Base-by-base conservation (phyloP, 768 basidiomycete species). In the Mrakia hoshinonis region DNA sequence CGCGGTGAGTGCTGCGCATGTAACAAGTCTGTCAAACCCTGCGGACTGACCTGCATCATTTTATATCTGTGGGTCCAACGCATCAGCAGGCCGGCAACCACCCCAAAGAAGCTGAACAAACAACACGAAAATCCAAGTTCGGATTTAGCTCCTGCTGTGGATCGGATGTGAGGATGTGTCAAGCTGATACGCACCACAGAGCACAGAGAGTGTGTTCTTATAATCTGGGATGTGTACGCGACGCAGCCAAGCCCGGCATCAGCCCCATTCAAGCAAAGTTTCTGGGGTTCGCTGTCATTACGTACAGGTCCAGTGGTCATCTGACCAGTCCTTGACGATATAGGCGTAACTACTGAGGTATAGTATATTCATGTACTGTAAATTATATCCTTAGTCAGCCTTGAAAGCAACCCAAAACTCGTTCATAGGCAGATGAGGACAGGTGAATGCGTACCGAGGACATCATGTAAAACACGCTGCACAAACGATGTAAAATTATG, bases 41-140 rank as follows among this genome's bases (percentile, higher is more conserved):
- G 78, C 78, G n/a, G 10, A 18, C 69, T 60, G 39, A 80, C 47
- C 71, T 79, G 78, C 31, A 76, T 54, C 26, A 72, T 74, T 76
- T 81, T 81, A 77, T 78, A 81, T n/a, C 79, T 73, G 65, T 77
- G 77, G 13, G 77, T 78, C 61, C 73, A 76, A 22, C 76, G 70
- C 52, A 75, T 74, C 46, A 79, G 49, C 1, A 76, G 34, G 9
- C 80, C 81, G 11, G 78, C 79, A 22, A 78, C 18, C 38, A 80
- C 67, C n/a, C 74, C 78, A 69, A 79, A 78, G 36, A 75, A 61
- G 71, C 80, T 79, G 18, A 76, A 74, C n/a, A 68, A 75, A 67
- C 76, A 76, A 7, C 74, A 69, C n/a, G 18, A 72, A 24, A 60
- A 67, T 73, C 58, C 49, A 31, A 2, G 26, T 22, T 48, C 31